Conservation (phyloP, 345 rosid genomes). For the Hirschfeldia incana region DNA sequence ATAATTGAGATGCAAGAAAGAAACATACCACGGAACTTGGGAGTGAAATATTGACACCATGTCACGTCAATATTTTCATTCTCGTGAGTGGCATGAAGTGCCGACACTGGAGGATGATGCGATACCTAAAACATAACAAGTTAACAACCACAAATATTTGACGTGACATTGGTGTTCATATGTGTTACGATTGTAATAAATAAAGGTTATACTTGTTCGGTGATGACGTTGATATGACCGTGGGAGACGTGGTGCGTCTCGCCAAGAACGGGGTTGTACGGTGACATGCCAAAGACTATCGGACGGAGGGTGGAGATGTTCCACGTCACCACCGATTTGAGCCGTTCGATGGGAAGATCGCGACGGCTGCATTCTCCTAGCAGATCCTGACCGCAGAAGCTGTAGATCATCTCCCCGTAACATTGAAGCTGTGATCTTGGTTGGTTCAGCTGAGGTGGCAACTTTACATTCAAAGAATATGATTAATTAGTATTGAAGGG, state of each 20-base stretch:
- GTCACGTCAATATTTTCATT: constrained; percentile 56
- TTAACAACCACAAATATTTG: neutral
- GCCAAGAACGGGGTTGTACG: constrained; percentile 87
- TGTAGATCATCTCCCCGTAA: constrained; percentile 66
- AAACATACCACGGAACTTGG: constrained; percentile 63
- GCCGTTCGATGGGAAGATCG: constrained; percentile 54
- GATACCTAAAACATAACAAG: constrained; percentile 49
- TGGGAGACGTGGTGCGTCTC: constrained; percentile 91
- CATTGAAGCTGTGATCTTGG: constrained; percentile 88
- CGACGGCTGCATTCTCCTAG: constrained; percentile 48
- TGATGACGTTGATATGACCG: constrained; percentile 63
- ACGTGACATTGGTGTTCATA: neutral
- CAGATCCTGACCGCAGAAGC: constrained; percentile 50
- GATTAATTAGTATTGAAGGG: neutral
- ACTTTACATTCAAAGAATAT: constrained; percentile 35
- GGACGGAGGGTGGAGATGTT: constrained; percentile 66
- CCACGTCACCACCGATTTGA: constrained; percentile 65
- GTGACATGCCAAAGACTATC: constrained; percentile 58
- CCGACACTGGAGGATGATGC: constrained; percentile 86
- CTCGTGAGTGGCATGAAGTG: constrained; percentile 84
- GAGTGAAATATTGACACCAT: constrained; percentile 59
- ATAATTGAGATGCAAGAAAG: neutral
- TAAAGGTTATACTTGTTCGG: constrained; percentile 62
- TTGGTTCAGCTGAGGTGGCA: constrained; percentile 69
- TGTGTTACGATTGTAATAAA: neutral